Conservation (phyloP, 306 rosid species). For the Oemleria cerasiformis region DNA sequence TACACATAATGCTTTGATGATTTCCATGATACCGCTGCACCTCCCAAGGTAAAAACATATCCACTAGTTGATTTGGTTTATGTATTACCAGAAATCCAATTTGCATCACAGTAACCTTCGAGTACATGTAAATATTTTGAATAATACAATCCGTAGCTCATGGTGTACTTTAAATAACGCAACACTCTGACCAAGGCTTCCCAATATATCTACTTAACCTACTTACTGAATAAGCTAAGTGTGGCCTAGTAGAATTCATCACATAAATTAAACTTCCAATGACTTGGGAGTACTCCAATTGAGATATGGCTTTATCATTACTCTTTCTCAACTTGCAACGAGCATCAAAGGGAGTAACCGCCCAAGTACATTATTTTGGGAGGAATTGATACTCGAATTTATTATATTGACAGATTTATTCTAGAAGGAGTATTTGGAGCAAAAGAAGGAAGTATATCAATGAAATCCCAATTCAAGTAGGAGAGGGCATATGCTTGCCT, state of each 20-base stretch:
- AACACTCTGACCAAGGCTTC: neutral
- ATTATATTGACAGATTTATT: no score
- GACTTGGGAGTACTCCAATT: neutral
- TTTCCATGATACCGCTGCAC: neutral
- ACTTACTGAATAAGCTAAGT: conserved; percentile 1
- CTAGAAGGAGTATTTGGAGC: no score
- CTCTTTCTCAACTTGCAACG: neutral
- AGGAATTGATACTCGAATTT: no score
- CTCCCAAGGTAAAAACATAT: neutral
- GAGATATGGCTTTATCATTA: neutral
- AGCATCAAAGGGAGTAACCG: neutral
- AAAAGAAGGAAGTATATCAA: no score
- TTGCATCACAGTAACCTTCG: neutral
- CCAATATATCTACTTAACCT: neutral
- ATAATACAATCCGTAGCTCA: neutral
- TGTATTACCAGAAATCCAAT: neutral
- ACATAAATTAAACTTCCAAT: neutral
- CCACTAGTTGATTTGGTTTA: neutral
- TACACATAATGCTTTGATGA: neutral
- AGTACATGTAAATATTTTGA: neutral
- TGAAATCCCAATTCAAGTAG: no score
- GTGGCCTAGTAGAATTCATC: neutral
- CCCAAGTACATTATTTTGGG: no score
- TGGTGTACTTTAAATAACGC: neutral
- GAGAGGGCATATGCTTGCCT: no score